Base-by-base conservation (phyloP, 768 basidiomycete genomes). In the Termitomyces sp. region DNA sequence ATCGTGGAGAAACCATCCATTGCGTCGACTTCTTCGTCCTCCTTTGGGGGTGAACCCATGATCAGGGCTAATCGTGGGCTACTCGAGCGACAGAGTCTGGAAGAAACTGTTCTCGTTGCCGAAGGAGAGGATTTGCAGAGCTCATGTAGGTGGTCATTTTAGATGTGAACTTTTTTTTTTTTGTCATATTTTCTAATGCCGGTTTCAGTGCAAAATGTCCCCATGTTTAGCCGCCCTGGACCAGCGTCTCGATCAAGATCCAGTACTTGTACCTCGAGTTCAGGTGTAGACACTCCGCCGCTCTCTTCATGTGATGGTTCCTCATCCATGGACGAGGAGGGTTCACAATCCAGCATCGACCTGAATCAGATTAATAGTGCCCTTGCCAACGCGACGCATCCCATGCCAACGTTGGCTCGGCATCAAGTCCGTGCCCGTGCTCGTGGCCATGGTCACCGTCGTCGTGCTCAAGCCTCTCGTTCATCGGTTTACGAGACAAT, bases 401-500 rank as follows among this genome's bases (percentile, higher is more conserved):
- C 85, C 0, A 65, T 74, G 31, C 74, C 82, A 9, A 78, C 67
- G 21, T 70, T 69, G 8, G 70, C 74, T 3, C 71, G 82, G 32
- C 69, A 77, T 44, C 69, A 76, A 21, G 70, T 75, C 19, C 79
- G 83, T 5, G 73, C 77, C 23, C 75, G 85, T 23, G 80, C 81
- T 9, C 80, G 79, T 17, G 86, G 88, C 0, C 78, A 82, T 38
- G 86, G 89, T 2, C 89, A 90, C 66, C 85, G 84, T 38, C 85
- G 88, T 35, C 82, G 89, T 49, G 89, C 88, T 29, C 81, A 82
- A 19, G 77, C 80, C 9, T 86, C 86, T 12, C 78, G 86, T 4
- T 73, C 82, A 0, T 91, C 90, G 0, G 79, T 89, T 0, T 92
- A 90, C 61, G 90, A 91, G 66, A 91, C 87, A 0, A 92, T 92